Conservation (phyloP, 2,329 filamentous ascomycete species). For the Fusarium euwallaceae region DNA sequence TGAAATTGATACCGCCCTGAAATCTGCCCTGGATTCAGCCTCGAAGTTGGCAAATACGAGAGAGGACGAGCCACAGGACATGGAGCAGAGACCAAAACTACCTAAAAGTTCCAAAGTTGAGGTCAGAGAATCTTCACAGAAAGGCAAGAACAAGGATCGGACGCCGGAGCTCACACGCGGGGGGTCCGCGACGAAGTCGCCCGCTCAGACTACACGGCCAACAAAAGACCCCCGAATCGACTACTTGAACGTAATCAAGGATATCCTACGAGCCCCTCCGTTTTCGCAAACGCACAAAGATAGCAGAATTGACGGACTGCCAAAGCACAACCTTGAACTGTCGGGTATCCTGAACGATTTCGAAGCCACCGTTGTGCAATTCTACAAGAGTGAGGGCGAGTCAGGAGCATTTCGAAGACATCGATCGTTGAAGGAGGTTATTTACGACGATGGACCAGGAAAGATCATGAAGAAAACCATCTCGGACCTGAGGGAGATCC, state of each 20-base stretch:
- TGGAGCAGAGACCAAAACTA: background rate
- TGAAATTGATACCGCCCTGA: no score
- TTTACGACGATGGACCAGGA: background rate
- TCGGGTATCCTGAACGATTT: fast-evolving
- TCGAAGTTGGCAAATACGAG: background rate
- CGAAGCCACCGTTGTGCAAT: background rate
- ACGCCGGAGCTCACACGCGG: background rate
- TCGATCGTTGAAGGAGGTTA: background rate
- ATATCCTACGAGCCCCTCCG: background rate
- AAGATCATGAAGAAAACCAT: background rate
- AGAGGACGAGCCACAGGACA: background rate
- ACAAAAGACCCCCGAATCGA: background rate
- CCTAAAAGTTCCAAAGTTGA: background rate
- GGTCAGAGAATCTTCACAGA: background rate
- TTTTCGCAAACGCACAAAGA: background rate
- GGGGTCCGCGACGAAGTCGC: no score
- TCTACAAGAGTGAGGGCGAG: background rate
- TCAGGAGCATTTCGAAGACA: background rate
- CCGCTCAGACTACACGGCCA: background rate
- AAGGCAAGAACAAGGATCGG: background rate
- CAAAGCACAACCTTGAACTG: background rate
- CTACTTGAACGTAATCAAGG: background rate
- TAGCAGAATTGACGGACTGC: background rate
- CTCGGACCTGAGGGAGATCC: background rate
- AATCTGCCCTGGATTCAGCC: no score